Evolutionary conservation across 2,329 filamentous ascomycete genomes (phyloP), one percentile per base, ranked within the genome.

Genomic region (Aspergillus puulaauensis): DNA sequence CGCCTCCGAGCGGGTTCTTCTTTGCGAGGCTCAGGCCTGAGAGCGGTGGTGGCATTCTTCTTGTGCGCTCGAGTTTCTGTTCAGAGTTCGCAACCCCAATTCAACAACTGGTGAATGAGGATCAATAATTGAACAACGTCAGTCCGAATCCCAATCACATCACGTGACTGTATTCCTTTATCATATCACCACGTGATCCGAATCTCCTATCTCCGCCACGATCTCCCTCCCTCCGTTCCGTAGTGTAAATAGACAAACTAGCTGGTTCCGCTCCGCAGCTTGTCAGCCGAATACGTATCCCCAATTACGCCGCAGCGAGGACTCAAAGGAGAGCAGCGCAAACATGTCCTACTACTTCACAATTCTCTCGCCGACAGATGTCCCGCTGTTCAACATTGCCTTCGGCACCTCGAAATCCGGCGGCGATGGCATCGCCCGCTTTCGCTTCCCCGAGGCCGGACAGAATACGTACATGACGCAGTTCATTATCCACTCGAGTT

Each of bases 261-360:
- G 27, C 27, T 31, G 27, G 9, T 31, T 33, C 19, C 31, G 31
- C 19, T 52, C 31, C 49, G 21, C 49, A 15, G 15, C 15, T 37
- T n/a, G 15, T 31, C 8, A n/a, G 14, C 35, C 9, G 6, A 37
- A 9, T 31, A 31, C 27, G 9, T 31, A 31, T 31, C 27, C 27
- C 35, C 35, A 37, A n/a, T 21, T 44, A 8, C 23, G 46, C 21
- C 11, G 19, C 19, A 24, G 21, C 41, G 21, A 11, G 14, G 12
- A 21, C 4, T 1, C 19, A 43, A 23, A 19, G 9, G 6, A 24
- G 21, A 35, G 3, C 3, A 8, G 3, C 37, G 19, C 17, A 17
- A 81, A 66, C 63, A 98, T 98, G 95, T 97, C 93, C 60, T 99
- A 98, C 83, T 97, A 97, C 81, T 98, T 99, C 79, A 90, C 90